Evolutionary conservation across 2,329 filamentous ascomycete genomes (phyloP), one percentile per base, ranked within the genome.

Genomic region (Exophiala oligosperma): DNA sequence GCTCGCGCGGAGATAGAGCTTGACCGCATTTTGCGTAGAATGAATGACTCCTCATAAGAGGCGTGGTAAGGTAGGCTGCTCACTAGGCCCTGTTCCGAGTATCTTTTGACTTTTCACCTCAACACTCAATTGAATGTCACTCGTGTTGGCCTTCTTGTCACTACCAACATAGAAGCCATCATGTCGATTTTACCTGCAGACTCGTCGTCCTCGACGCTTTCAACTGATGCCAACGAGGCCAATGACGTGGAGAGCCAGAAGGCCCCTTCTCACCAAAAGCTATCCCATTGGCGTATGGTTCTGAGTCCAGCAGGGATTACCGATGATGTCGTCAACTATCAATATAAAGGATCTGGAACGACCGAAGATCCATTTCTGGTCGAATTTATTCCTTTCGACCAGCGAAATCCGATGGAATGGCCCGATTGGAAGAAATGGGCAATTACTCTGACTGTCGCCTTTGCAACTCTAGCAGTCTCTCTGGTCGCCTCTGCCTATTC

Each of bases 321-420:
- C 3, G 60, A 64, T 3, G 68, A 69, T 17, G 65, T 71, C 35
- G 49, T 69, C 23, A 72, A 75, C 54, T 54, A 66, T 54, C 54
- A 41, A n/a, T 74, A 73, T 63, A 66, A 73, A 67, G 86, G 90
- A 58, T 92, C 91, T 62, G 88, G 91, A 8, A 88, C 88, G 0
- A 79, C 79, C 0, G 82, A 88, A 59, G 89, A 92, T 71, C 86
- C 85, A 0, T 90, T 90, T 68, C 76, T 77, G 8, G 74, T 80
- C 51, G 74, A 77, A 49, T 80, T 75, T 75, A 73, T 79, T 56
- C 72, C 76, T 21, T 72, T 76, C 48, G 78, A 80, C 57, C 73
- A 76, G 2, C 70, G 76, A 57, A 79, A 80, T 4, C 88, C 89
- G 0, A 67, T 87, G 51, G 91, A 92, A 69, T 92, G 88, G 88